phyloP scores from a whole-genome alignment of 164 flowering plant genomes.

The Houttuynia cordata region DNA sequence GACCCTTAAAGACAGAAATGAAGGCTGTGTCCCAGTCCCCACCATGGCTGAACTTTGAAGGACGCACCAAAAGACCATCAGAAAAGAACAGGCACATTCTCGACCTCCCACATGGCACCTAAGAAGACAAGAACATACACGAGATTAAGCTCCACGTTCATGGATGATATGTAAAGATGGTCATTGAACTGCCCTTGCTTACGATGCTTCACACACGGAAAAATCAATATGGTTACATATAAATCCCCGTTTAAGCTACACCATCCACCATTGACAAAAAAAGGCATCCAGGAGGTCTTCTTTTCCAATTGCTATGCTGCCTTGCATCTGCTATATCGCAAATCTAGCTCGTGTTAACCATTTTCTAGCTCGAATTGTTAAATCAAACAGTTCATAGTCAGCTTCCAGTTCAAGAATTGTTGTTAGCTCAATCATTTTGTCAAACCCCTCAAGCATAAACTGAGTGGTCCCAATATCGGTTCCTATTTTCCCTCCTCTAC shows the following conservation, averaged over 20 bases:
- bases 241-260: no score
- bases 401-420: neutral
- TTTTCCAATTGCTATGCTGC: neutral
- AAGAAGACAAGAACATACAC: no score
- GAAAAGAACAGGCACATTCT: neutral
- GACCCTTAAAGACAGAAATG: neutral
- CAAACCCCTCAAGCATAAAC: conserved; percentile 2
- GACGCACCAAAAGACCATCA: neutral
- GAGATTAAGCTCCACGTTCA: no score
- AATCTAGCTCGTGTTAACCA: neutral
- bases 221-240: no score
- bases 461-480: neutral
- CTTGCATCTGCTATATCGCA: neutral
- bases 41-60: neutral
- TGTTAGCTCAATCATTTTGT: conserved; percentile 6
- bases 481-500: neutral
- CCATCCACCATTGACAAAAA: no score
- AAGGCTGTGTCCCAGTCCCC: neutral
- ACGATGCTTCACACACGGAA: no score
- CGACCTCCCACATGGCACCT: neutral
- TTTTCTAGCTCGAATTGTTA: neutral
- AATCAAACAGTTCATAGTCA: neutral
- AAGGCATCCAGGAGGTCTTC: no score
- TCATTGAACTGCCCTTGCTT: no score
- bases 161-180: no score